Conservation (phyloP, 2,329 filamentous ascomycete genomes). For the Colletotrichum sp. region DNA sequence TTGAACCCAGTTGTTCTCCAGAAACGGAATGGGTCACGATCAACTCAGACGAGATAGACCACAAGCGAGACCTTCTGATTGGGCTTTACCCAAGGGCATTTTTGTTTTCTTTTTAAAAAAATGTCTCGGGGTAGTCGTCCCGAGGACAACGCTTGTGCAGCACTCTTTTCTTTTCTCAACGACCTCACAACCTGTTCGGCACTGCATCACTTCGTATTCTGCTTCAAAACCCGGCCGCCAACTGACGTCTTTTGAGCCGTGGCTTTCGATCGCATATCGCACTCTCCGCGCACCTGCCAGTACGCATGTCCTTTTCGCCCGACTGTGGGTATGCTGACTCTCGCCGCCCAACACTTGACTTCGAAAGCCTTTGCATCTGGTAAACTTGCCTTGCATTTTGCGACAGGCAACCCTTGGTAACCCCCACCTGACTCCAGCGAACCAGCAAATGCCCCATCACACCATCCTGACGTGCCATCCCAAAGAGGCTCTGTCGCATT, state of each 20-base stretch:
- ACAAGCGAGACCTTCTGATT: neutral
- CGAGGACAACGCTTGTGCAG: neutral
- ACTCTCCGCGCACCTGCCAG: neutral
- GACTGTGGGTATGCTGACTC: neutral
- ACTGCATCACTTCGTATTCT: neutral
- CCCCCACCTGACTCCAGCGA: neutral
- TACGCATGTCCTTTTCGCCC: neutral
- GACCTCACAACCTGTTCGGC: neutral
- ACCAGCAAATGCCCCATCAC: neutral
- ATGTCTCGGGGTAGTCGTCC: neutral
- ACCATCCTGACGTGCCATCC: neutral
- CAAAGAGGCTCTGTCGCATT: slow-evolving; percentile 13
- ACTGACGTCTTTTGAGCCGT: neutral
- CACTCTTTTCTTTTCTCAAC: neutral
- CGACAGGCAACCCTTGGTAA: neutral
- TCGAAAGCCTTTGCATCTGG: neutral
- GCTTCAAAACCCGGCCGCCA: neutral
- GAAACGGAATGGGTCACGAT: neutral
- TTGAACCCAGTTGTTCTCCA: neutral
- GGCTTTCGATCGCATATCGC: neutral
- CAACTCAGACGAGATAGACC: neutral
- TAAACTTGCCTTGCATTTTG: neutral
- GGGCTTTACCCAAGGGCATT: neutral
- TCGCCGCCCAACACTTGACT: neutral
- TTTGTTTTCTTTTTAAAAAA: neutral